Conservation (phyloP, 768 basidiomycete genomes). For the Ramaria rubella region DNA sequence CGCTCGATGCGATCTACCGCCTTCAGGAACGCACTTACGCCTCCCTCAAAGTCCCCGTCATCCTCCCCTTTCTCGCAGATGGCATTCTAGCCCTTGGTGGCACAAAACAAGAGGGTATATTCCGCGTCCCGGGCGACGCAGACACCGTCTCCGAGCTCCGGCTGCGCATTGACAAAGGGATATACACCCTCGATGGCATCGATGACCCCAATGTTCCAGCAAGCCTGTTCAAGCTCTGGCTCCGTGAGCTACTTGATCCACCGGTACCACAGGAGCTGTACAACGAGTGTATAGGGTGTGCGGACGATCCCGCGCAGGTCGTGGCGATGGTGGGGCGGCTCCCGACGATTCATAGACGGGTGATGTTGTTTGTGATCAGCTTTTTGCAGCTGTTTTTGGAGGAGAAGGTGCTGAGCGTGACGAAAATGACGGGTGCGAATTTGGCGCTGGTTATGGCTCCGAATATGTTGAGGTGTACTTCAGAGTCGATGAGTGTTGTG, state of each 20-base stretch:
- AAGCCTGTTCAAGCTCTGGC: conserved; percentile 87
- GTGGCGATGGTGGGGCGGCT: conserved; percentile 69
- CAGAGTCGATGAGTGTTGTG: conserved; percentile 81
- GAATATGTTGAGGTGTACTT: conserved; percentile 79
- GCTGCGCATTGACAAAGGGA: conserved; percentile 83
- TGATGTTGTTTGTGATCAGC: conserved; percentile 82
- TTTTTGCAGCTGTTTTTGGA: conserved; percentile 87
- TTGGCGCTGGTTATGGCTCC: conserved; percentile 90
- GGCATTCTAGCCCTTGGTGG: conserved; percentile 88
- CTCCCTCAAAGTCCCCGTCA: conserved; percentile 78
- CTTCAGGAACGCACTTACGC: conserved; percentile 85
- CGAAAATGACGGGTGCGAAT: conserved; percentile 89
- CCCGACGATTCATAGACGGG: conserved; percentile 80
- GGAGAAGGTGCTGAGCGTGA: conserved; percentile 59
- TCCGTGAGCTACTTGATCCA: conserved; percentile 89
- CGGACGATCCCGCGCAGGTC: conserved; percentile 62
- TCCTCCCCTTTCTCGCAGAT: conserved; percentile 89
- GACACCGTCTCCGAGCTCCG: conserved; percentile 87
- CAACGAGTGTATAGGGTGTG: conserved; percentile 75
- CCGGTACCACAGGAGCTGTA: conserved; percentile 87
- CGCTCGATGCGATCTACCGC: conserved; percentile 74
- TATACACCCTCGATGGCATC: conserved; percentile 83
- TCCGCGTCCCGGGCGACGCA: conserved; percentile 85
- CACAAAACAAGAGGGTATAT: conserved; percentile 81
- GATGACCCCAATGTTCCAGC: conserved; percentile 89